phyloP scores from a whole-genome alignment of 192 early-diverging fungal species.

The Coemansia sp. region DNA sequence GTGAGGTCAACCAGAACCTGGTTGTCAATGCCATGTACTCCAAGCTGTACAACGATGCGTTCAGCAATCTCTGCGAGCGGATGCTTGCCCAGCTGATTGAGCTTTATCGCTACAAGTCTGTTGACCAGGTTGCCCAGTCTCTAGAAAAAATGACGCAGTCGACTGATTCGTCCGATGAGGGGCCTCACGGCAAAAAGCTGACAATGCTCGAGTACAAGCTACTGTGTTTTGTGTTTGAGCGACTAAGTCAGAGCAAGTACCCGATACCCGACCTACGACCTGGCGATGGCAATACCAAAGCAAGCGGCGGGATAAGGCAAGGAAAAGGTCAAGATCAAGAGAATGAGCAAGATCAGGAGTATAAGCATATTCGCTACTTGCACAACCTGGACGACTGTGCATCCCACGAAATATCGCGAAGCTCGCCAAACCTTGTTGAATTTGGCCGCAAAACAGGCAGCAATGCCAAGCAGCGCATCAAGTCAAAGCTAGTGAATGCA shows the following conservation, averaged over 20 bases:
- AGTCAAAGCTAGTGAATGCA: constrained; percentile 9
- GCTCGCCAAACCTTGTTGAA: constrained; percentile 12
- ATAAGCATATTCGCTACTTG: not conserved
- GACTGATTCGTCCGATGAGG: not conserved
- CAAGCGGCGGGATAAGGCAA: too few relatives aligned
- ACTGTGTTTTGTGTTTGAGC: constrained; percentile 27
- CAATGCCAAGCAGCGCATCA: constrained; percentile 10
- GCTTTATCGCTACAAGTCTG: constrained; percentile 8
- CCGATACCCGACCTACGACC: not conserved
- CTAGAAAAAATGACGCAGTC: constrained; percentile 16
- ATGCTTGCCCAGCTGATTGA: constrained; percentile 32
- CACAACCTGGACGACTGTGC: not conserved
- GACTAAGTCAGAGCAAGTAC: not conserved
- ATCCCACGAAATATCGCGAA: not conserved
- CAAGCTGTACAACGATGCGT: constrained; percentile 51
- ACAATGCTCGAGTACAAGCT: constrained; percentile 43
- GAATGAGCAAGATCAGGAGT: not conserved
- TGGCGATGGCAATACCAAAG: not conserved
- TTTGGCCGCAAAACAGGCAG: not conserved
- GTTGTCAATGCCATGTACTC: constrained; percentile 49
- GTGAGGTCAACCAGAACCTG: constrained; percentile 37
- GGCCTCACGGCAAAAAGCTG: constrained; percentile 26
- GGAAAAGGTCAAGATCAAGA: not conserved
- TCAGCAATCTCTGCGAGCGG: constrained; percentile 36
- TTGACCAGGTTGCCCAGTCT: constrained; percentile 18